phyloP scores from a whole-genome alignment of 768 basidiomycete genomes.

The Glaciozyma antarctica region DNA sequence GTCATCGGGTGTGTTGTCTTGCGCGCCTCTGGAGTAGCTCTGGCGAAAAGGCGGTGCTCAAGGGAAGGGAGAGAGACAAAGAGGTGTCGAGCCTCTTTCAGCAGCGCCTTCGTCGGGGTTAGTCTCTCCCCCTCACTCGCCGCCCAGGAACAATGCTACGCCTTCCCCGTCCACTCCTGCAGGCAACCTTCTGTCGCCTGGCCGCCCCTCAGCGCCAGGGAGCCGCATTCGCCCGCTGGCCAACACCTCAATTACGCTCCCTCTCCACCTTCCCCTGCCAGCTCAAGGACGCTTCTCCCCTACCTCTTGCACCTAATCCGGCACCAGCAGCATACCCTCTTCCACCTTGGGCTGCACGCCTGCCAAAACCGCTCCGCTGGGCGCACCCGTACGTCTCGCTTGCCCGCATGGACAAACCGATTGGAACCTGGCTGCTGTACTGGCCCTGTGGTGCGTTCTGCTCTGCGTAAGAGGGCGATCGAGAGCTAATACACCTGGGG shows the following conservation, averaged over 20 bases:
- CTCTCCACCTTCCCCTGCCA: neutral
- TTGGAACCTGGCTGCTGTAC: slow-evolving; percentile 79
- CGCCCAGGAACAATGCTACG: neutral
- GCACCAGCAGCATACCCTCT: neutral
- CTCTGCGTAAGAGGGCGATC: neutral
- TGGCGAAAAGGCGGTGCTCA: too few species aligned
- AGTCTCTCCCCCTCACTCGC: too few species aligned
- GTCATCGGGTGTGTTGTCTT: neutral
- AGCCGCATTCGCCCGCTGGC: neutral
- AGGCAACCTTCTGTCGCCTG: neutral
- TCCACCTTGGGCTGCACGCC: slow-evolving; percentile 13
- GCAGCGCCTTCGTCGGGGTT: too few species aligned
- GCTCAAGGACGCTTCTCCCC: neutral
- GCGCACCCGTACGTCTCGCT: slow-evolving; percentile 67
- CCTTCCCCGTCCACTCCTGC: neutral
- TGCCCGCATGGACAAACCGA: slow-evolving; percentile 88
- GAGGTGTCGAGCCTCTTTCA: too few species aligned
- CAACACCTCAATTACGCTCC: neutral
- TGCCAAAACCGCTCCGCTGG: slow-evolving; percentile 17
- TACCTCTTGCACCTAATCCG: neutral
- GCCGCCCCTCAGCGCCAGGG: too few species aligned
- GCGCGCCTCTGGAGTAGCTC: neutral
- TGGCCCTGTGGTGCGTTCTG: slow-evolving; percentile 73
- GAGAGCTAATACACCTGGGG: neutral
- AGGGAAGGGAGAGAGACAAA: too few species aligned